Evolutionary conservation across 495 filamentous ascomycete species (phyloP).

Genomic region (Annulohypoxylon moriforme): DNA sequence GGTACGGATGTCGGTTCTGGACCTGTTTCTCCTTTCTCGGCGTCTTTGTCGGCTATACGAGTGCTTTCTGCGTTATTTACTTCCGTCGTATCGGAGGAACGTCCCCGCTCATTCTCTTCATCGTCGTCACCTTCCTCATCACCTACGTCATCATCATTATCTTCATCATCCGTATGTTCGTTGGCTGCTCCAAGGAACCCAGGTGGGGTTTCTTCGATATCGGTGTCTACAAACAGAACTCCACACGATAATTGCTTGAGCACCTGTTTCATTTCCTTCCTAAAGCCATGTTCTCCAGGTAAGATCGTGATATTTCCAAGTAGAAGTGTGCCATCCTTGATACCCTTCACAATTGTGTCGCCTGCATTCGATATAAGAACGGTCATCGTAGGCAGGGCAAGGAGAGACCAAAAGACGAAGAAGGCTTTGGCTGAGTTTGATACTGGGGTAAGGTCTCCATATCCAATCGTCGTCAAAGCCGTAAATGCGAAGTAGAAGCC

Average conservation of each 20-base stretch:
- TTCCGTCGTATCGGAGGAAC: constrained; percentile 32
- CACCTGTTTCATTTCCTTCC: constrained; percentile 52
- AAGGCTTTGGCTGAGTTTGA: constrained; percentile 80
- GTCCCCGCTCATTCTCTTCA: constrained; percentile 28
- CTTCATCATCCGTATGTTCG: constrained; percentile 35
- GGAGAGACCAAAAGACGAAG: constrained; percentile 90
- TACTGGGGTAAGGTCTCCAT: constrained; percentile 77
- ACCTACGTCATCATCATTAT: constrained; percentile 34
- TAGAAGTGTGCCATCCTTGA: constrained; percentile 75
- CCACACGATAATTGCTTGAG: constrained; percentile 53
- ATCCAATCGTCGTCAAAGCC: constrained; percentile 85
- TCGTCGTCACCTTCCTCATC: constrained; percentile 33
- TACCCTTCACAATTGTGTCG: constrained; percentile 76
- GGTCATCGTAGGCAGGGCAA: constrained; percentile 84
- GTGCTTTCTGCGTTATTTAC: constrained; percentile 41
- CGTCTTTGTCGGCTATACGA: constrained; percentile 22
- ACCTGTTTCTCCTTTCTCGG: constrained; percentile 23
- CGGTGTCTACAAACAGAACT: constrained; percentile 48
- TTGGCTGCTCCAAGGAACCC: constrained; percentile 58
- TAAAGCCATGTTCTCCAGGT: constrained; percentile 71
- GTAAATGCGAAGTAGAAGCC: constrained; percentile 84
- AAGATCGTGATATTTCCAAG: constrained; percentile 80
- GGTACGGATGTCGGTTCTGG: neutral
- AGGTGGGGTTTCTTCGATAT: constrained; percentile 48
- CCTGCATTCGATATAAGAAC: constrained; percentile 87